phyloP scores from a whole-genome alignment of 257 asterid genomes.

The Cruciata laevipes region DNA sequence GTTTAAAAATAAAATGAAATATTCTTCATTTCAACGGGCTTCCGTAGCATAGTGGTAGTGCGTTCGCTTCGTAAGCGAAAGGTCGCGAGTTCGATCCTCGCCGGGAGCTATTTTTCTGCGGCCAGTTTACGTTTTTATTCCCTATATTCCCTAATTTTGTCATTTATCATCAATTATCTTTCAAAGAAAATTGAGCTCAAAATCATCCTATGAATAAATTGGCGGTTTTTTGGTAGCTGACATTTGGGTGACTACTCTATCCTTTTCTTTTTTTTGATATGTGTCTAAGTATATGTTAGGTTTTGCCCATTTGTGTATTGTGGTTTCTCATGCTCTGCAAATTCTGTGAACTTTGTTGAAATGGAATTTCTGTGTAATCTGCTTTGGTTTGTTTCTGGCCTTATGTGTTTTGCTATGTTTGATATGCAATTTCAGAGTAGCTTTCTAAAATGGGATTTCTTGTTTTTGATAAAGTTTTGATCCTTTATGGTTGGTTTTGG shows the following conservation, averaged over 20 bases:
- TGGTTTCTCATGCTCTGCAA: not conserved
- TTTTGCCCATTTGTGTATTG: not conserved
- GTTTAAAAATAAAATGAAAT: no score
- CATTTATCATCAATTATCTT: not conserved
- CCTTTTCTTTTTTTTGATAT: not conserved
- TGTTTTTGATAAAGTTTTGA: not conserved
- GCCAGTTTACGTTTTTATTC: no score
- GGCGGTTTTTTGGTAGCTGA: not conserved
- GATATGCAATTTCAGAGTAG: no score
- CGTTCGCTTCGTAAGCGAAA: slow-evolving; percentile 99
- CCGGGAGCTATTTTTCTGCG: slow-evolving; percentile 56
- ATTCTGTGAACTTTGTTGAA: not conserved
- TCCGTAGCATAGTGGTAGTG: slow-evolving; percentile 99
- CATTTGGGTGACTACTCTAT: not conserved
- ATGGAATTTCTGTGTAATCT: not conserved
- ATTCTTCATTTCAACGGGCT: slow-evolving; percentile 6
- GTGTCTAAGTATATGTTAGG: not conserved
- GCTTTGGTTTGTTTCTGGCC: not conserved
- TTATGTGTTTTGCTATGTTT: not conserved
- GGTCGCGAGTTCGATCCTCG: slow-evolving; percentile 99
- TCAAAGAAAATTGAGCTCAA: not conserved
- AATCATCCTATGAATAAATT: not conserved
- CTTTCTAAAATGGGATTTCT: not conserved
- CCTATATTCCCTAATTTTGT: not conserved
- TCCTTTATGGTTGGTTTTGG: no score